Base-by-base conservation (phyloP, 208 protist genomes). In the Naegleria lovaniensis region DNA sequence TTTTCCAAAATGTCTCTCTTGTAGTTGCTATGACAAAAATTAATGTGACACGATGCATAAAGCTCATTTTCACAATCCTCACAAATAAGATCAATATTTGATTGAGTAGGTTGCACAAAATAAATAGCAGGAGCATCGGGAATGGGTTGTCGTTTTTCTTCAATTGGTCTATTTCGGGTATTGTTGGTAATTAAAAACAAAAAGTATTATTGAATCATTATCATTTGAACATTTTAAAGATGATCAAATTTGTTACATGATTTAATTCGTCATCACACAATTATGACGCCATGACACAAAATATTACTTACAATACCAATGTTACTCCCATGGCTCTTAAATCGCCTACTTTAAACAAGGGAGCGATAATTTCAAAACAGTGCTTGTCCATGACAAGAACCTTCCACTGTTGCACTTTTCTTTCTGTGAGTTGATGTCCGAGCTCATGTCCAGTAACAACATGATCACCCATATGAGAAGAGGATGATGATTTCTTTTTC, bases 51-150 rank as follows among this genome's bases (percentile, higher is more conserved):
- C 5, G 22, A 38, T 43, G 29, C 19, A 51, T 90, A 79, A 9
- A 79, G 39, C 38, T 90, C 38, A 22, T 83, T 90, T 75, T 48
- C 51, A 79, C 87, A 90, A 51, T 79, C 87, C 36, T 92, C 39
- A 36, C 89, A 79, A 22, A 98, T 96, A 39, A 92, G 67, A 29
- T 94, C 67, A 16, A 97, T 92, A 88, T 98, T 97, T 36, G 94
- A 86, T 36, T 39, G 13, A 11, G 96, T 97, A 67, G 96, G 96
- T 43, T 91, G 83, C 7, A 96, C 92, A 90, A 98, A 96, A 92
- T 98, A 98, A 51, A 98, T 93, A 0, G 96, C 96, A 3, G 96
- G 94, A 15, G 95, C 95, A 90, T 97, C 96, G 52, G 92, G 91
- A 41, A 97, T 93, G 15, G 90, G 90, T 90, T 98, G 93, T 33